These are phyloP conservation scores for Samsoniella hepiali DNA, from an alignment of 2,329 filamentous ascomycete species.

Conservation along the genomic window DNA sequence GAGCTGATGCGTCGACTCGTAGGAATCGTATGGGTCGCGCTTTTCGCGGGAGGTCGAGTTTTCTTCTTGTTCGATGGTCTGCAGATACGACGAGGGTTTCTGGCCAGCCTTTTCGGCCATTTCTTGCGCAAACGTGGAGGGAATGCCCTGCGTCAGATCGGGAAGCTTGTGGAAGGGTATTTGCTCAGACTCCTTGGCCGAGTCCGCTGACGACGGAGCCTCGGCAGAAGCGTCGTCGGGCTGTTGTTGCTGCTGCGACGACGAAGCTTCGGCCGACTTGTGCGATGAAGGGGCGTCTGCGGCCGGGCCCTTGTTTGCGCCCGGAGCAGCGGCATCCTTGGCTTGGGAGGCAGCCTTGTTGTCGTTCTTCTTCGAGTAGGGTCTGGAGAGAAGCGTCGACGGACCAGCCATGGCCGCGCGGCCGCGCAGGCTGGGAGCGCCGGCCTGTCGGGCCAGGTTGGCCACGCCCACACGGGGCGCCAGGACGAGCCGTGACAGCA, in stretches of 20 bases:
- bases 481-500: slow-evolving; percentile 24
- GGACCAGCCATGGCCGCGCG: slow-evolving; percentile 17
- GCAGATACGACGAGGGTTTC: slow-evolving; percentile 30
- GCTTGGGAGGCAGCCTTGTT: slow-evolving; percentile 15
- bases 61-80: slow-evolving; percentile 36
- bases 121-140: slow-evolving; percentile 83
- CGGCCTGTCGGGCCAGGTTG: slow-evolving; percentile 23
- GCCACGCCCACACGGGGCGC: slow-evolving; percentile 20
- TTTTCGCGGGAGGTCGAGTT: slow-evolving; percentile 32
- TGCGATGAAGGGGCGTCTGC: background rate
- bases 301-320: slow-evolving; percentile 8
- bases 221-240: background rate
- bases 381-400: slow-evolving; percentile 18
- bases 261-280: background rate
- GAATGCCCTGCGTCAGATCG: slow-evolving; percentile 90
- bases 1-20: slow-evolving; percentile 86
- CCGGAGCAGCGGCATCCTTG: slow-evolving; percentile 16
- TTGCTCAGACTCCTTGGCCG: slow-evolving; percentile 34
- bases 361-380: slow-evolving; percentile 19
- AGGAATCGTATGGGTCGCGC: slow-evolving; percentile 64
- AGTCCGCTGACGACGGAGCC: slow-evolving; percentile 21
- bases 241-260: slow-evolving; percentile 1
- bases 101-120: slow-evolving; percentile 42
- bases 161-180: slow-evolving; percentile 69
- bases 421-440: slow-evolving; percentile 14